Evolutionary conservation across 495 filamentous ascomycete genomes (phyloP), one percentile per base, ranked within the genome.

Genomic region (Talaromyces liani): DNA sequence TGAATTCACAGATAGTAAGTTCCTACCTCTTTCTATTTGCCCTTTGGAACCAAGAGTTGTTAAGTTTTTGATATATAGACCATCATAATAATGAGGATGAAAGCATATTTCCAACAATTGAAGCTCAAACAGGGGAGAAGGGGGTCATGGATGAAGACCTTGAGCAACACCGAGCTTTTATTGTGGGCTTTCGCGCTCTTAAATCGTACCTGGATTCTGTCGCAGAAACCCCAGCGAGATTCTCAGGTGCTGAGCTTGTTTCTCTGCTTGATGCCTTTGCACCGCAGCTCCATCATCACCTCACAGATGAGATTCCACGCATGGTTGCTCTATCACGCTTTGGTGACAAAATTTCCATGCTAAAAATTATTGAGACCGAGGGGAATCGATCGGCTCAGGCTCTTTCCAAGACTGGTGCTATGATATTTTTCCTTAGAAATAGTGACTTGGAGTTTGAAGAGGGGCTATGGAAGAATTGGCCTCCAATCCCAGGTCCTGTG

Each of bases 1-100:
- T 58, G 55, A 58, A 20, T 58, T 58, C 31, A 58, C 55, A 54
- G 18, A 22, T 54, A 54, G 49, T 54, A 54, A 54, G 49, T 10
- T 54, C 14, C 49, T 12, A 24, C 49, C 20, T 54, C 49, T 54
- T 54, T 9, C 2, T 22, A 22, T 54, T 54, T 54, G 49, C 24
- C 6, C 9, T 54, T 54, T 14, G 49, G 49, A 12, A 54, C 6
- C 49, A 54, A 54, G 18, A 54, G 18, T 54, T 5, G 49, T 54
- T 51, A 22, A 51, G 1, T 51, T 18, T n/a, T 51, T 51, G 18
- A 22, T 54, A 24, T 34, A 34, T 33, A 29, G 55, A 34, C 55
- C 55, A 58, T 34, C 55, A 33, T 20, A 18, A 58, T 58, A 58
- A 34, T n/a, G 55, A 58, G 27, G 55, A 58, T 29, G 31, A 34